Conservation (phyloP, 805 yeast species). For the Candida verbasci region DNA sequence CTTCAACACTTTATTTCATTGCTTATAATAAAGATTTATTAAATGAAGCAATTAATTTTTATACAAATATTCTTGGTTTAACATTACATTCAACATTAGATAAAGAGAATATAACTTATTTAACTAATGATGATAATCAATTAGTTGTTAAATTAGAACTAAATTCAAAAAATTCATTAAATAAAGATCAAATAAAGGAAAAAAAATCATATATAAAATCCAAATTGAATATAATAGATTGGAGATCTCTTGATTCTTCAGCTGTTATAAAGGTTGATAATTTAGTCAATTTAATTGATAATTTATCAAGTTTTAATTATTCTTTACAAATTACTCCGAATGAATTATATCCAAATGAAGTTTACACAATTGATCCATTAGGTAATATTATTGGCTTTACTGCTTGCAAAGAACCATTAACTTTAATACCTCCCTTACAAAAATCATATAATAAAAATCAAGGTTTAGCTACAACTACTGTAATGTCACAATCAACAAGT, state of each 20-base stretch:
- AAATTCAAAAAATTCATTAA: slow-evolving; percentile 11
- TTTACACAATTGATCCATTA: slow-evolving; percentile 77
- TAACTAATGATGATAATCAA: slow-evolving; percentile 20
- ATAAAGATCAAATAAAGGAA: slow-evolving; percentile 15
- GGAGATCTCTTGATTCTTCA: slow-evolving; percentile 45
- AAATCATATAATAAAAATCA: slow-evolving; percentile 16
- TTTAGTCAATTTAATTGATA: slow-evolving; percentile 31
- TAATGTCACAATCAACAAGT: slow-evolving; percentile 9
- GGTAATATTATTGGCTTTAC: slow-evolving; percentile 83
- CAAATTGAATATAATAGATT: slow-evolving; percentile 33
- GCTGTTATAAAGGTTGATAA: slow-evolving; percentile 44
- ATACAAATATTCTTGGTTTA: slow-evolving; percentile 42
- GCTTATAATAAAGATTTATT: slow-evolving; percentile 48
- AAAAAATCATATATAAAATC: slow-evolving; percentile 11
- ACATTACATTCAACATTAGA: slow-evolving; percentile 19
- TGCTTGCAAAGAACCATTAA: slow-evolving; percentile 51
- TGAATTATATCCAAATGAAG: slow-evolving; percentile 68
- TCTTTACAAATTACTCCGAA: slow-evolving; percentile 64
- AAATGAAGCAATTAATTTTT: slow-evolving; percentile 50
- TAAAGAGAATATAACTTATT: slow-evolving; percentile 12
- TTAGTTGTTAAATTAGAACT: slow-evolving; percentile 19
- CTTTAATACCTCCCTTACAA: slow-evolving; percentile 41
- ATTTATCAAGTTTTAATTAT: slow-evolving; percentile 23
- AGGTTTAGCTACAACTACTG: slow-evolving; percentile 12
- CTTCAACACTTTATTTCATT: slow-evolving; percentile 46